Evolutionary conservation across 2,329 filamentous ascomycete genomes (phyloP).

Genomic region (Penicillium frequentans): DNA sequence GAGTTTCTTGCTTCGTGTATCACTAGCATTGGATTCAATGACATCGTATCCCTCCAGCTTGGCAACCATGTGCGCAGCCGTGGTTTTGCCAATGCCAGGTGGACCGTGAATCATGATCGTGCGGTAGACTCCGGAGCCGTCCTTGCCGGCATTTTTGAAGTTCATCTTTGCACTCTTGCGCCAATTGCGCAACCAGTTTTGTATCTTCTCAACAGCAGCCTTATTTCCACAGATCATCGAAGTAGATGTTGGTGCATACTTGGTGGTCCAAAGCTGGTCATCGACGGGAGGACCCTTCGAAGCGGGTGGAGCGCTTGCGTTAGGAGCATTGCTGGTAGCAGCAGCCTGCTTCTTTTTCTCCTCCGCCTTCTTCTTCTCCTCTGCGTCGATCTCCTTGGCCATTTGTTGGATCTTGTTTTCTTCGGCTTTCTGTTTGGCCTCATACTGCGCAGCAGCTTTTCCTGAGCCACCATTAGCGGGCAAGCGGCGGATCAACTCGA

Average conservation of each 20-base stretch:
- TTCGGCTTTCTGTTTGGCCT: conserved; percentile 81
- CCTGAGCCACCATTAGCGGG: conserved; percentile 85
- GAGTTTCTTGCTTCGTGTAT: conserved; percentile 92
- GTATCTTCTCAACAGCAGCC: conserved; percentile 80
- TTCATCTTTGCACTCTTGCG: conserved; percentile 72
- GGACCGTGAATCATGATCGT: conserved; percentile 95
- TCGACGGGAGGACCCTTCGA: conserved; percentile 50
- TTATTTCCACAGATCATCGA: conserved; percentile 97
- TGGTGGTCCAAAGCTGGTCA: conserved; percentile 83
- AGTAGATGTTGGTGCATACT: conserved; percentile 84
- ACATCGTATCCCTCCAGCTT: conserved; percentile 92
- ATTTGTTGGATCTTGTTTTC: conserved; percentile 78
- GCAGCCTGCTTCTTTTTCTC: conserved; percentile 46
- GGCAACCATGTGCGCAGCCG: conserved; percentile 89
- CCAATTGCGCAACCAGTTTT: conserved; percentile 83
- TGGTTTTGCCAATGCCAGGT: conserved; percentile 96
- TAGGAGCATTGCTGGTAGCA: conserved; percentile 20
- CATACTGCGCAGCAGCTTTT: conserved; percentile 81
- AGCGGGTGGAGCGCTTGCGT: conserved; percentile 37
- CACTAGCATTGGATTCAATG: conserved; percentile 92
- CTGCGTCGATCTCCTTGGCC: conserved; percentile 80
- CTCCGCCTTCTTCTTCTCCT: conserved; percentile 60
- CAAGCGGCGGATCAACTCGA: conserved; percentile 76
- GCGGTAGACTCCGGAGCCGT: conserved; percentile 78
- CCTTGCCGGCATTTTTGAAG: conserved; percentile 79